Evolutionary conservation across 768 basidiomycete genomes (phyloP).

Genomic region (Boletus subparvulus): DNA sequence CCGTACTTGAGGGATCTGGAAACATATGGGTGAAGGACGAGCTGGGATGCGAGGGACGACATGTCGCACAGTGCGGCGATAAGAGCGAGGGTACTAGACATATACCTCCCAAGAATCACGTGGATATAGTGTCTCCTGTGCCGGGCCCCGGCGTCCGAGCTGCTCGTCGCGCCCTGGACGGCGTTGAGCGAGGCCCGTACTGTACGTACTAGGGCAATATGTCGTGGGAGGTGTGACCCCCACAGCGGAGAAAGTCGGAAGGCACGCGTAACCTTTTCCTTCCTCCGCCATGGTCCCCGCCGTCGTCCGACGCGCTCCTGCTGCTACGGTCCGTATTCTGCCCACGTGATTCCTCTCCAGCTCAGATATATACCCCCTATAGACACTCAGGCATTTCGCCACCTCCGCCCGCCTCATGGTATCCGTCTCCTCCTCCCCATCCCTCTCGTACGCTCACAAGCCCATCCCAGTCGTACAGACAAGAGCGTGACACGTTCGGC

Average conservation of each 20-base stretch:
- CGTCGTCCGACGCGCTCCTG: conserved; percentile 9
- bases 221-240: neutral
- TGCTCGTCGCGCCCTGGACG: neutral
- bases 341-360: conserved; percentile 24
- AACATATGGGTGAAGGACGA: conserved; percentile 83
- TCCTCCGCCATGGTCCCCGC: conserved; percentile 13
- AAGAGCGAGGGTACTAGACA: conserved; percentile 9
- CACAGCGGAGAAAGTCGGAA: conserved; percentile 13
- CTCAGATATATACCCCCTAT: neutral
- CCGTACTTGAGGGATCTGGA: conserved; percentile 75
- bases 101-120: conserved; percentile 29
- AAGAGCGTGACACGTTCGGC: conserved; percentile 94
- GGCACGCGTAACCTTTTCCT: neutral
- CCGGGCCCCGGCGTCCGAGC: neutral
- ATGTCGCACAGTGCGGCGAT: conserved; percentile 14
- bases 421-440: neutral
- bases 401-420: conserved; percentile 39
- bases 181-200: neutral
- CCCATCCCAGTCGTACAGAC: conserved; percentile 56
- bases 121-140: conserved; percentile 12
- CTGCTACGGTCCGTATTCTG: conserved; percentile 4
- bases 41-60: conserved; percentile 58
- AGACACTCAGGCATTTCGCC: conserved; percentile 22
- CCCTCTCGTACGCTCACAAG: neutral
- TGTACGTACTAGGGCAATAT: too few relatives aligned